phyloP scores from a whole-genome alignment of 2,329 filamentous ascomycete genomes.

The Aspergillus fijiensis region DNA sequence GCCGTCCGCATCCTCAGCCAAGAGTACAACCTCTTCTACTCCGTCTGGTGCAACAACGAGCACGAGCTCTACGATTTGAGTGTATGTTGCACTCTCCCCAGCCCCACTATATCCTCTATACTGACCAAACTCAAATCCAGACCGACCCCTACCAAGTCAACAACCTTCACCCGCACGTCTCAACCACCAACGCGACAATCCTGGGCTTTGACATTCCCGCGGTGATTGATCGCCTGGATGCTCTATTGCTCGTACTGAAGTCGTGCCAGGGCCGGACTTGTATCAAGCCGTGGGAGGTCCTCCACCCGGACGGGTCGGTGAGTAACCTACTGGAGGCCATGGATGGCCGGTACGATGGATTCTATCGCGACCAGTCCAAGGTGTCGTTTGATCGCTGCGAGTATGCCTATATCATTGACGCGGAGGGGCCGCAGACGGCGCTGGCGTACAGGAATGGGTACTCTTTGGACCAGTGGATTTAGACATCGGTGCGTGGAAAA shows the following conservation, averaged over 20 bases:
- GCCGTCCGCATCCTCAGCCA: constrained; percentile 26
- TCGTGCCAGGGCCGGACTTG: constrained; percentile 37
- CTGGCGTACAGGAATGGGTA: constrained; percentile 15
- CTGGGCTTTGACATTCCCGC: background rate
- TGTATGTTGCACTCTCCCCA: background rate
- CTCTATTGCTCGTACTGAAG: constrained; percentile 1
- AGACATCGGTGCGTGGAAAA: too few relatives aligned
- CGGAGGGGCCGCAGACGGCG: constrained; percentile 35
- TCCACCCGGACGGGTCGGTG: constrained; percentile 36
- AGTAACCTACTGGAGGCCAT: constrained; percentile 34
- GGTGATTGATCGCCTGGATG: constrained; percentile 6
- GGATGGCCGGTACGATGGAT: constrained; percentile 28
- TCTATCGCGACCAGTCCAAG: constrained; percentile 34
- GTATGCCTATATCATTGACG: constrained; percentile 36
- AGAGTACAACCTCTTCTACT: constrained; percentile 36
- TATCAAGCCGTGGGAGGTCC: constrained; percentile 37
- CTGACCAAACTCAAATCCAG: background rate
- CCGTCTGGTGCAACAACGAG: constrained; percentile 37
- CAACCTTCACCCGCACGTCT: background rate
- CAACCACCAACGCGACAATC: background rate
- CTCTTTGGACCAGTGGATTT: constrained; percentile 21
- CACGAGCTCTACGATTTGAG: constrained; percentile 35
- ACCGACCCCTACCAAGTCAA: constrained; percentile 6
- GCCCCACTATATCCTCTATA: background rate
- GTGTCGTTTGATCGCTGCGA: constrained; percentile 39